phyloP scores from a whole-genome alignment of 2,329 filamentous ascomycete genomes.

The Curvularia sp. region DNA sequence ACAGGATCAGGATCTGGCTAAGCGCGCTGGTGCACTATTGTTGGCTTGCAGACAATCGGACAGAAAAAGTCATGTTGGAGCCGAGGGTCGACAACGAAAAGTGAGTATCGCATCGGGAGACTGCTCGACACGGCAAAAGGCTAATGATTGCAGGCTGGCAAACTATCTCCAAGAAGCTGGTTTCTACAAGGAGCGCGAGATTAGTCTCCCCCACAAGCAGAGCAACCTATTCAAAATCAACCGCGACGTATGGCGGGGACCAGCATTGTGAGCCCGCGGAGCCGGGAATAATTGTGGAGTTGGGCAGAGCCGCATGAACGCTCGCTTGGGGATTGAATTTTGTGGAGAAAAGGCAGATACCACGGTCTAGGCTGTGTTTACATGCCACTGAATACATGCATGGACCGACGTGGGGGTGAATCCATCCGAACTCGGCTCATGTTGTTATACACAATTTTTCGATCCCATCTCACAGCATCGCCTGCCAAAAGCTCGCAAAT shows the following conservation, averaged over 20 bases:
- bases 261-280: slow-evolving; percentile 33
- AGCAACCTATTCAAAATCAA: slow-evolving; percentile 82
- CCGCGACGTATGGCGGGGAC: slow-evolving; percentile 73
- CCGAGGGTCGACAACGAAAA: slow-evolving; percentile 89
- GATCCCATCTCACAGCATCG: not conserved
- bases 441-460: not conserved
- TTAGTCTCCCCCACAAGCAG: slow-evolving; percentile 91
- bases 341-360: slow-evolving; percentile 33
- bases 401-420: slow-evolving; percentile 3
- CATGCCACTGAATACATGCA: slow-evolving; percentile 11
- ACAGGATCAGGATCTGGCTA: slow-evolving; percentile 80
- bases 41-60: slow-evolving; percentile 78
- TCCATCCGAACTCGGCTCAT: slow-evolving; percentile 13
- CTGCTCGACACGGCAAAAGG: not conserved
- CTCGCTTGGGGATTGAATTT: slow-evolving; percentile 15
- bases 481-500: not conserved
- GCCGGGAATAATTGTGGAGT: slow-evolving; percentile 19
- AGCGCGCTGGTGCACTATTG: slow-evolving; percentile 87
- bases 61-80: slow-evolving; percentile 83
- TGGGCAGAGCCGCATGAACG: slow-evolving; percentile 24
- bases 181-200: slow-evolving; percentile 85
- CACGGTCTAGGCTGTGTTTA: slow-evolving; percentile 14
- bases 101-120: slow-evolving; percentile 60
- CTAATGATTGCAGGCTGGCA: slow-evolving; percentile 63
- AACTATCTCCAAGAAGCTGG: slow-evolving; percentile 74